Evolutionary conservation across 2,329 filamentous ascomycete genomes (phyloP).

Genomic region (Fusarium begoniae): DNA sequence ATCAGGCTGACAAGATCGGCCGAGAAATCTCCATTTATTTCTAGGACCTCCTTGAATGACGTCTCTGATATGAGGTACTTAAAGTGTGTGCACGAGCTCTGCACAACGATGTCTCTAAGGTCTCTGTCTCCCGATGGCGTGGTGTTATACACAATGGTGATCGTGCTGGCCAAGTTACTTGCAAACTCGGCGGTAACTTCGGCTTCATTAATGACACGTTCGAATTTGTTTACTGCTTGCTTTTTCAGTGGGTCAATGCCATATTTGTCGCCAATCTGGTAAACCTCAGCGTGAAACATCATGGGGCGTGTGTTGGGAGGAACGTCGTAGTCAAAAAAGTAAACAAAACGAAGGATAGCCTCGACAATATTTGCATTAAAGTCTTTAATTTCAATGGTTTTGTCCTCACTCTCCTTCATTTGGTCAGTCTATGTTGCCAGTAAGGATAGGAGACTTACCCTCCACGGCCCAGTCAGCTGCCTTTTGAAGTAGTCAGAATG

Average conservation of each 20-base stretch:
- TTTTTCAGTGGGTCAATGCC: not conserved
- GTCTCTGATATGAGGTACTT: not conserved
- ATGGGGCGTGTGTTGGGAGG: rapidly evolving
- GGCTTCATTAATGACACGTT: rapidly evolving
- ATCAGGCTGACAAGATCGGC: not conserved
- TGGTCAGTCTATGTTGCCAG: rapidly evolving
- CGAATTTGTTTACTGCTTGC: not conserved
- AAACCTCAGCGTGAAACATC: not conserved
- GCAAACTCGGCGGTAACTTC: not conserved
- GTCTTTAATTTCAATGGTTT: not conserved
- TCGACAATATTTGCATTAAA: not conserved
- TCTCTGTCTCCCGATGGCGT: not conserved
- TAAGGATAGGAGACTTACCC: not conserved
- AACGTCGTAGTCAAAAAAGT: not conserved
- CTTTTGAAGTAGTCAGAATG: not conserved
- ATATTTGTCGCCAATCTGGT: not conserved
- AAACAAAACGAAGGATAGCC: not conserved
- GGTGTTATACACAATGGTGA: not conserved
- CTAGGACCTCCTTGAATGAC: not conserved
- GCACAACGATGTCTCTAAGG: not conserved
- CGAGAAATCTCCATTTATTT: not conserved
- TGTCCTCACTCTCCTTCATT: not conserved
- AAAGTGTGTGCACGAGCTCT: not conserved
- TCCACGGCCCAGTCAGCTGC: not conserved
- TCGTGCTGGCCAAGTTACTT: not conserved